Conservation (phyloP, 177 flowering plant species). For the Vitis hybrid region DNA sequence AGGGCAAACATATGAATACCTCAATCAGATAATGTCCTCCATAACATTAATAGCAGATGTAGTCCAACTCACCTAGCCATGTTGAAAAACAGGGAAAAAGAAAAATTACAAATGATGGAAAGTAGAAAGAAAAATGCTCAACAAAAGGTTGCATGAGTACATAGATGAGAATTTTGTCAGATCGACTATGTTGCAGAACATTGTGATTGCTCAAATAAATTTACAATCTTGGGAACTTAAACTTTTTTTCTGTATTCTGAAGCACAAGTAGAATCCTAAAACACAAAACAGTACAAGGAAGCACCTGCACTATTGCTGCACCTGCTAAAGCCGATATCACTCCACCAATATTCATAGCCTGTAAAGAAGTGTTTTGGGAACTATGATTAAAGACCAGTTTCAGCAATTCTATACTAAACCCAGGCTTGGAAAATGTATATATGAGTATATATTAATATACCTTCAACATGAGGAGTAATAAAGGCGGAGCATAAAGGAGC, state of each 20-base stretch:
- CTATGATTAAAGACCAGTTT: background rate
- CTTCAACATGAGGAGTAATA: slow-evolving; percentile 80
- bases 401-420: slow-evolving; percentile 1
- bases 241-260: too few species aligned
- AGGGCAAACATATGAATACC: slow-evolving; percentile 17
- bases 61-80: slow-evolving; percentile 43
- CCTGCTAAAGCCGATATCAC: slow-evolving; percentile 73
- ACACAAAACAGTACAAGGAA: slow-evolving; percentile 3
- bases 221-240: too few species aligned
- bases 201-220: too few species aligned
- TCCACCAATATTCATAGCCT: slow-evolving; percentile 75
- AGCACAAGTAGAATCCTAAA: background rate
- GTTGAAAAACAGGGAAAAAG: slow-evolving; percentile 1
- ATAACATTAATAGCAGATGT: slow-evolving; percentile 9
- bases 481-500: slow-evolving; percentile 83
- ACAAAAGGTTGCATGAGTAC: background rate
- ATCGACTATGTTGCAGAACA: too few species aligned
- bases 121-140: background rate
- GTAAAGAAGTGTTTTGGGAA: slow-evolving; percentile 15
- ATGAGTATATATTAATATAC: slow-evolving; percentile 29
- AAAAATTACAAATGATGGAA: background rate
- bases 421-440: background rate
- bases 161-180: too few species aligned
- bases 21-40: slow-evolving; percentile 7
- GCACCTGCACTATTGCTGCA: slow-evolving; percentile 88